These are phyloP conservation scores for Carpinus fangiana DNA, from an alignment of 306 rosid genomes.

Conservation along the genomic window DNA sequence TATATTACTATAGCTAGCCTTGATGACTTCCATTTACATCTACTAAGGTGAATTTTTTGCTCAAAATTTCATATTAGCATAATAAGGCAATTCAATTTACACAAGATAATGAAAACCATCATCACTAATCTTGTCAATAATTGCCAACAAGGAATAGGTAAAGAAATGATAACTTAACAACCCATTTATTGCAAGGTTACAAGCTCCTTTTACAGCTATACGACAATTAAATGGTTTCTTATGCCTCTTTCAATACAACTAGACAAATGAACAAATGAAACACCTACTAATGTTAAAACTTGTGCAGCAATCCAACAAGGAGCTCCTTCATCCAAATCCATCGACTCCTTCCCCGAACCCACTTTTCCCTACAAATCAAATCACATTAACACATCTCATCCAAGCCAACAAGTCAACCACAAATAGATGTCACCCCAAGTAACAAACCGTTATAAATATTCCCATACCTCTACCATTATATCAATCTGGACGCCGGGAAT, in stretches of 20 bases:
- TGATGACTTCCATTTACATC: background rate
- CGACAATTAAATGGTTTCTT: background rate
- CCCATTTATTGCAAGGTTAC: background rate
- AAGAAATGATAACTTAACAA: conserved; percentile 15
- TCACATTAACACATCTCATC: conserved; percentile 13
- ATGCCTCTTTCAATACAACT: conserved; percentile 6
- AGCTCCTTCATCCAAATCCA: conserved; percentile 37
- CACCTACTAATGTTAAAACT: conserved; percentile 67
- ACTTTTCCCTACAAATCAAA: conserved; percentile 28
- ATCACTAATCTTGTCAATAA: background rate
- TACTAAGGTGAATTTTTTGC: background rate
- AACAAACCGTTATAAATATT: background rate
- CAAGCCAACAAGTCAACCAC: background rate
- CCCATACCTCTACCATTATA: conserved; percentile 67
- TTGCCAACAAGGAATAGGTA: conserved; percentile 19
- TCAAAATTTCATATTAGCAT: background rate
- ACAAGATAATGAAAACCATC: conserved; percentile 1
- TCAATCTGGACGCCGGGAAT: conserved; percentile 80
- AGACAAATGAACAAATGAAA: conserved; percentile 24
- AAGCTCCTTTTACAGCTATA: background rate
- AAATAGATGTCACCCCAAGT: background rate
- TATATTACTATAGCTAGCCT: background rate
- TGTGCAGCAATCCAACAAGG: conserved; percentile 63
- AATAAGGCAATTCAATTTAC: conserved; percentile 10
- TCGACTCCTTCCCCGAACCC: conserved; percentile 34